Evolutionary conservation across 2,329 filamentous ascomycete genomes (phyloP), one percentile per base, ranked within the genome.

Genomic region (Sporothrix curviconia): DNA sequence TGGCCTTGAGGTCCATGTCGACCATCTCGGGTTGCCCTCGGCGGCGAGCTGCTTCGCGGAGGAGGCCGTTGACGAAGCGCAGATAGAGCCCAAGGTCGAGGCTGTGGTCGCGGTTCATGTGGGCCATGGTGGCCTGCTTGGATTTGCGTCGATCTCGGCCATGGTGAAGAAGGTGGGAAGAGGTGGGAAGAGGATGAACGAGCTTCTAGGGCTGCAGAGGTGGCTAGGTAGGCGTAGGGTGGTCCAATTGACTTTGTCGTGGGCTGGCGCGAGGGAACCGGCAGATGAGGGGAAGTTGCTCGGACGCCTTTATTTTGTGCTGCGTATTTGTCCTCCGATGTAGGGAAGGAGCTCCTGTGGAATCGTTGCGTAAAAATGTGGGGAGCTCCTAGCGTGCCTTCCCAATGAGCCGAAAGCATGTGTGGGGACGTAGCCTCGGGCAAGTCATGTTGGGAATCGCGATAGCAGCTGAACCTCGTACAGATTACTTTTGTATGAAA

Each of bases 61-160:
- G 44, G n/a, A 89, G 75, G 15, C 76, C 70, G 68, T 75, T 77
- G 74, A 84, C 90, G 70, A 90, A 82, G 62, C 84, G 84, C n/a
- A 95, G 81, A 72, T 92, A 95, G 67, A 87, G 80, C 58, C 81
- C 75, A 51, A 96, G 83, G 58, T 90, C 89, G 64, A 83, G 79
- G 53, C 79, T 75, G 73, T 96, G 92, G 71, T 92, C 87, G 43
- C 76, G 76, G 74, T 96, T 96, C 89, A 96, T 94, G 76, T 96
- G 92, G 34, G 77, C 77, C 67, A 92, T 81, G 70, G 90, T 67
- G 57, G 61, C 60, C 39, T 63, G 55, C 44, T 66, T 67, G 32
- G 65, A 62, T 36, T 62, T 61, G 58, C 55, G 58, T 65, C 63
- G 32, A 60, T 60, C 49, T 37, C 28, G 8, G 50, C 19, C 58